Conservation (phyloP, 192 early-diverging fungal genomes). For the Backusella mclennaniae region DNA sequence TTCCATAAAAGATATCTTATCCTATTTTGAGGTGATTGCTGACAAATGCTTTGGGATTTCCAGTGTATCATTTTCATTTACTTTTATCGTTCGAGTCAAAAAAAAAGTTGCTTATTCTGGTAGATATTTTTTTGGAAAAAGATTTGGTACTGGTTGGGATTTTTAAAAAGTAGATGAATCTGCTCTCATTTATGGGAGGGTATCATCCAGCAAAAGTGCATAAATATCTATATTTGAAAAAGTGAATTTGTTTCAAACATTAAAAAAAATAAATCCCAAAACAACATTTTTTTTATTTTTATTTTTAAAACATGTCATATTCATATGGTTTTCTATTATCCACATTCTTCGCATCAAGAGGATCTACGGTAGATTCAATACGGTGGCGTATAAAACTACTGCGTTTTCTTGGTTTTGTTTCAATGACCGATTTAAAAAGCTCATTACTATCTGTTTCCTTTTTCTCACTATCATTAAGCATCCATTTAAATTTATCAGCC, state of each 20-base stretch:
- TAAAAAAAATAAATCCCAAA: background rate
- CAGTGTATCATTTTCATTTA: too few relatives aligned
- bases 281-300: background rate
- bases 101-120: background rate
- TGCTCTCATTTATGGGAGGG: background rate
- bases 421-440: conserved; percentile 4
- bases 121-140: background rate
- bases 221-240: background rate
- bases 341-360: conserved; percentile 32
- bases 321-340: conserved; percentile 27
- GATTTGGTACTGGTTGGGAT: background rate
- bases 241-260: background rate
- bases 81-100: background rate
- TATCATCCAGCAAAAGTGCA: background rate
- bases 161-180: too few relatives aligned
- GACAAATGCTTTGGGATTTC: too few relatives aligned
- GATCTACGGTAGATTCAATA: conserved; percentile 15
- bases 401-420: conserved; percentile 12
- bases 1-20: background rate
- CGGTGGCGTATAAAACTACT: conserved; percentile 13
- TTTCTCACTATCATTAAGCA: background rate
- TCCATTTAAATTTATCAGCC: background rate
- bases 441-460: background rate
- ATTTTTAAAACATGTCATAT: conserved; percentile 18
- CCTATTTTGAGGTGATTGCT: too few relatives aligned